Conservation (phyloP, 2,329 filamentous ascomycete genomes). For the Penicillium sp. region DNA sequence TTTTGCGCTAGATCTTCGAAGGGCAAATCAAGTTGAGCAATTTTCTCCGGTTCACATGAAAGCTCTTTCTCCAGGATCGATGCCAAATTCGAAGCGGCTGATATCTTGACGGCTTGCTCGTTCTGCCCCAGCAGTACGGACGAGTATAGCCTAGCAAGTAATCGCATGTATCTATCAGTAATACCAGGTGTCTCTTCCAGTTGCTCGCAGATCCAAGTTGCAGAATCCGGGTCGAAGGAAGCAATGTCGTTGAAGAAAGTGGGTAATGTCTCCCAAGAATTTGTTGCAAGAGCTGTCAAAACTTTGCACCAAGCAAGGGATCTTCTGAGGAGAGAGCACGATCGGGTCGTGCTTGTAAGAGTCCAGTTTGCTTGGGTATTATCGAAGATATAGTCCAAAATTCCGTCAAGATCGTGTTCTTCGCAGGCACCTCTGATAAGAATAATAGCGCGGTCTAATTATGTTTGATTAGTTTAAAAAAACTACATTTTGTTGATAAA, state of each 20-base stretch:
- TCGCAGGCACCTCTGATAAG: slow-evolving; percentile 30
- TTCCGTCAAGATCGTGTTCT: slow-evolving; percentile 32
- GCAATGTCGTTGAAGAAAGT: slow-evolving; percentile 32
- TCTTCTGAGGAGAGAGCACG: slow-evolving; percentile 41
- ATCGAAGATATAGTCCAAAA: slow-evolving; percentile 32
- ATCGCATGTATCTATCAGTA: slow-evolving; percentile 25
- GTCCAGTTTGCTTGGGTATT: slow-evolving; percentile 30
- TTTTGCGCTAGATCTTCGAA: slow-evolving; percentile 31
- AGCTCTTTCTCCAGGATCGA: slow-evolving; percentile 35
- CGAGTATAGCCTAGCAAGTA: slow-evolving; percentile 35
- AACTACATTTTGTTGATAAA: not conserved
- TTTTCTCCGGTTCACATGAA: slow-evolving; percentile 15
- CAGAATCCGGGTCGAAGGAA: slow-evolving; percentile 37
- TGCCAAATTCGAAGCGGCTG: slow-evolving; percentile 39
- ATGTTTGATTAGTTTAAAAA: not conserved
- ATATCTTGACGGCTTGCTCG: slow-evolving; percentile 32
- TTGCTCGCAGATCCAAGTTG: slow-evolving; percentile 40
- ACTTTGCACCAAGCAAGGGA: slow-evolving; percentile 37
- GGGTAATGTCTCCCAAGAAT: slow-evolving; percentile 21
- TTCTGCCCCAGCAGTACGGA: slow-evolving; percentile 32
- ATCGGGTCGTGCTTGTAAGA: slow-evolving; percentile 33
- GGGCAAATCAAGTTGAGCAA: slow-evolving; percentile 30
- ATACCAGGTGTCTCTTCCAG: slow-evolving; percentile 31
- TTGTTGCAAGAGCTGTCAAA: slow-evolving; percentile 28
- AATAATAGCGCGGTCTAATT: slow-evolving; percentile 20